Base-by-base conservation (phyloP, 1,284 basidiomycete genomes). In the Cutaneotrichosporon arboriforme region DNA sequence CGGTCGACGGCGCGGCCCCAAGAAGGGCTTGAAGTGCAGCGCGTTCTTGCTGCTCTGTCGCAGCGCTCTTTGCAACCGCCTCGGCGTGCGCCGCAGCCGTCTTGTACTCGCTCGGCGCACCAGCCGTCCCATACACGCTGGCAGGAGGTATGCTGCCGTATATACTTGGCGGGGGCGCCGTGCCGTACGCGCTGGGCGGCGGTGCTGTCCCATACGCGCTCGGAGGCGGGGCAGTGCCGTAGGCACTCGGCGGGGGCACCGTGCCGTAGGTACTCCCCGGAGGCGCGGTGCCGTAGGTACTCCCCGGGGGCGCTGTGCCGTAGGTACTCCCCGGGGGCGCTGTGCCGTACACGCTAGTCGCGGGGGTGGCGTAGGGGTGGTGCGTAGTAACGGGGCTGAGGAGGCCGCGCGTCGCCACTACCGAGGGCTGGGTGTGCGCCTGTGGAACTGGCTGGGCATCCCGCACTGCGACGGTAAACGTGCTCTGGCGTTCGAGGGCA, bases 401-500 rank as follows among this genome's bases (percentile, higher is more conserved):
- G 26, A 31, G 26, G 26, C 26, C 26, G 10, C 26, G 26, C 7
- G 26, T n/a, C n/a, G n/a, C n/a, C n/a, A n/a, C n/a, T n/a, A n/a
- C n/a, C n/a, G n/a, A n/a, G n/a, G n/a, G n/a, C 26, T 31, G 26
- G 26, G 26, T 31, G 7, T 31, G 26, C 26, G 26, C 7, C 26
- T 31, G 26, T 10, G 5, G 26, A 5, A 10, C 7, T 10, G 26
- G 26, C 7, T 5, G 10, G 26, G 10, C 26, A 10, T 31, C 26
- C 7, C 26, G 26, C 7, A 31, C 7, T 7, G 26, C 26, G 10
- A 31, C 26, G 26, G 38, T 20, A 9, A 44, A 34, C 26, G 31
- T 44, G 22, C 17, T 44, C 35, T 18, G 36, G 34, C 49, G 49
- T 34, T 50, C 35, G 12, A 50, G 41, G 13, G 44, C 42, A n/a